Conservation (phyloP, 2,329 filamentous ascomycete genomes). For the Neopestalotiopsis sp. region DNA sequence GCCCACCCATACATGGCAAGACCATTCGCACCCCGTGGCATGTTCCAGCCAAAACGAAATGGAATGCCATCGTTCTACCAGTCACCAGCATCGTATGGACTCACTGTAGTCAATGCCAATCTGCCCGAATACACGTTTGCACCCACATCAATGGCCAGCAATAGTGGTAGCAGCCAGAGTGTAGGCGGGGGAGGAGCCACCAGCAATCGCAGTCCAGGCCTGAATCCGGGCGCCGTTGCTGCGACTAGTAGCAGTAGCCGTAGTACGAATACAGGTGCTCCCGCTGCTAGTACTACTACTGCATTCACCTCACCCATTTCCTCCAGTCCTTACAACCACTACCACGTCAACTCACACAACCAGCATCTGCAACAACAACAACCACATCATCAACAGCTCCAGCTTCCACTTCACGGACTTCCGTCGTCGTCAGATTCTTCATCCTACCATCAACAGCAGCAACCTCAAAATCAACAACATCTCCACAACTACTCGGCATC, state of each 20-base stretch:
- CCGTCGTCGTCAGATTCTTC: background rate
- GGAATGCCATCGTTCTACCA: constrained; percentile 49
- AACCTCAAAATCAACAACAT: constrained; percentile 22
- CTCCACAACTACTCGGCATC: constrained; percentile 17
- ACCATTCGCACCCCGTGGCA: constrained; percentile 40
- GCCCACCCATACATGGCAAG: constrained; percentile 26
- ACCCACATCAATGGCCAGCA: constrained; percentile 32
- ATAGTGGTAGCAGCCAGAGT: too few species aligned
- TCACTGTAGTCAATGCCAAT: constrained; percentile 32
- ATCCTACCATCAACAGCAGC: constrained; percentile 24
- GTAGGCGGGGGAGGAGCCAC: constrained; percentile 24
- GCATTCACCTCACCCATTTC: constrained; percentile 32
- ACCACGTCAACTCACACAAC: constrained; percentile 21
- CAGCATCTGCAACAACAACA: constrained; percentile 13
- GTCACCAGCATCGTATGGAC: constrained; percentile 42
- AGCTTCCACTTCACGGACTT: too few species aligned
- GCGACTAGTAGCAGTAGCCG: background rate
- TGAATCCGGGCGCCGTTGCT: constrained; percentile 6
- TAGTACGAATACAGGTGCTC: constrained; percentile 22
- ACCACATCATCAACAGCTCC: too few species aligned
- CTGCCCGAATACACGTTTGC: constrained; percentile 36
- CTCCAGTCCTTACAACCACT: constrained; percentile 23
- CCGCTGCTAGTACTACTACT: constrained; percentile 18
- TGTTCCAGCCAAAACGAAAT: constrained; percentile 61
- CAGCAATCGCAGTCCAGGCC: constrained; percentile 7